Evolutionary conservation across 352 stramenopile genomes (phyloP).

Genomic region (Globisporangium emineosum): DNA sequence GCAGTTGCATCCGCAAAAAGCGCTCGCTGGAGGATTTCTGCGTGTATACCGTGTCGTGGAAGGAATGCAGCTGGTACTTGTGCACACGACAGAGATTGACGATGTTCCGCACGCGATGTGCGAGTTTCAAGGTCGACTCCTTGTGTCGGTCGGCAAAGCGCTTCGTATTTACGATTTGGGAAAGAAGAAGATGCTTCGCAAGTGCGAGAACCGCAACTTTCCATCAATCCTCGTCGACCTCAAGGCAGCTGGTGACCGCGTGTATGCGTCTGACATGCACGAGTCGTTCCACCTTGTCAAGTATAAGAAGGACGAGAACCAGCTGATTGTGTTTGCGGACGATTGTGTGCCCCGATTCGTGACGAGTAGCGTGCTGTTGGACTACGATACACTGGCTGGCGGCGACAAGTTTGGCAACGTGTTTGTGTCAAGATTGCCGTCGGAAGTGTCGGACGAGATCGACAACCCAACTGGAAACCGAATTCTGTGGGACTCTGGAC

Average conservation of each 20-base stretch:
- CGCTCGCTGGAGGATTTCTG: constrained; percentile 67
- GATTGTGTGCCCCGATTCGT: constrained; percentile 89
- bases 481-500: constrained; percentile 95
- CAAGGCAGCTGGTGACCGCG: constrained; percentile 92
- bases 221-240: constrained; percentile 92
- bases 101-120: constrained; percentile 95
- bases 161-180: constrained; percentile 98
- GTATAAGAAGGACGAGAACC: constrained; percentile 96
- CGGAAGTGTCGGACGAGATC: constrained; percentile 93
- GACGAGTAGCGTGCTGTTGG: constrained; percentile 87
- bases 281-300: constrained; percentile 97
- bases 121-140: constrained; percentile 96
- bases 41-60: constrained; percentile 94
- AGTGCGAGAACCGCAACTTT: constrained; percentile 96
- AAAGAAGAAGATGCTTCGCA: constrained; percentile 98
- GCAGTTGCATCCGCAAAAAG: constrained; percentile 88
- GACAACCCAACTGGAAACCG: constrained; percentile 95
- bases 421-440: constrained; percentile 93
- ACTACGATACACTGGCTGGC: constrained; percentile 98
- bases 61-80: constrained; percentile 90
- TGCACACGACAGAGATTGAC: constrained; percentile 97
- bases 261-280: constrained; percentile 96
- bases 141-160: constrained; percentile 95
- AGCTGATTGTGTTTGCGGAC: constrained; percentile 96
- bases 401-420: constrained; percentile 99